These are phyloP conservation scores for Corynascus novoguineensis DNA, from an alignment of 495 filamentous ascomycete genomes.

Conservation along the genomic window DNA sequence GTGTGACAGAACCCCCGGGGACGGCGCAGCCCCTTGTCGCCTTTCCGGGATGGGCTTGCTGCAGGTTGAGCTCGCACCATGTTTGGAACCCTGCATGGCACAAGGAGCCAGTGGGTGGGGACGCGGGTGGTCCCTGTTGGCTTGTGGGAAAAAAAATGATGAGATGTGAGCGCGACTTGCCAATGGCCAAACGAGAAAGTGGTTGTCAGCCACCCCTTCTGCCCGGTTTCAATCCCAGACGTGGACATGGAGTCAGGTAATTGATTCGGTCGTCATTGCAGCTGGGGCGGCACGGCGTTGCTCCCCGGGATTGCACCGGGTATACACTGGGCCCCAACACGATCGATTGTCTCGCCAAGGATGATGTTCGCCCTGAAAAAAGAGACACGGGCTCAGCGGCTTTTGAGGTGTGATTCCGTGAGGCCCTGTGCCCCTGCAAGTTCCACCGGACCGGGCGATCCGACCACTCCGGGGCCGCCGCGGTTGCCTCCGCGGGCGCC, in stretches of 20 bases:
- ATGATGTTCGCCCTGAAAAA: not conserved
- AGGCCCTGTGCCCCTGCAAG: conserved; percentile 10
- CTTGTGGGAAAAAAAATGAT: conserved; percentile 6
- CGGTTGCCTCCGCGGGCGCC: conserved; percentile 15
- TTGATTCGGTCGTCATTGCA: not conserved
- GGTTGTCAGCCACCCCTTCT: not conserved
- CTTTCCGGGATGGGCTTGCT: conserved; percentile 25
- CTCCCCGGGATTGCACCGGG: not conserved
- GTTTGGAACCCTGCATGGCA: conserved; percentile 7
- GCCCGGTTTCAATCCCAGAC: not conserved
- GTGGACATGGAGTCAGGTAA: not conserved
- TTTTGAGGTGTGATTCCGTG: conserved; percentile 12
- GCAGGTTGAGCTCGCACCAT: conserved; percentile 20
- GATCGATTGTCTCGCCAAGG: conserved; percentile 8
- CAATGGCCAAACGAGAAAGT: conserved; percentile 6
- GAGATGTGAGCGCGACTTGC: conserved; percentile 5
- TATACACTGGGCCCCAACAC: not conserved
- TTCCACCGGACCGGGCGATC: conserved; percentile 22
- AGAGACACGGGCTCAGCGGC: not conserved
- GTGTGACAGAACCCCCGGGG: conserved; percentile 21
- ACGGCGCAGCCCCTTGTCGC: conserved; percentile 6
- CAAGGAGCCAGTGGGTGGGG: conserved; percentile 7
- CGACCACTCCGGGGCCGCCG: conserved; percentile 23
- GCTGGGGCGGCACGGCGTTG: not conserved
- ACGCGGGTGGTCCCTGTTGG: conserved; percentile 10